Percentiles rank a stretch among this genome's conserved stretches.
Conservation (phyloP, 2,329 filamentous ascomycete genomes). For the Leptographium radiaticola region DNA sequence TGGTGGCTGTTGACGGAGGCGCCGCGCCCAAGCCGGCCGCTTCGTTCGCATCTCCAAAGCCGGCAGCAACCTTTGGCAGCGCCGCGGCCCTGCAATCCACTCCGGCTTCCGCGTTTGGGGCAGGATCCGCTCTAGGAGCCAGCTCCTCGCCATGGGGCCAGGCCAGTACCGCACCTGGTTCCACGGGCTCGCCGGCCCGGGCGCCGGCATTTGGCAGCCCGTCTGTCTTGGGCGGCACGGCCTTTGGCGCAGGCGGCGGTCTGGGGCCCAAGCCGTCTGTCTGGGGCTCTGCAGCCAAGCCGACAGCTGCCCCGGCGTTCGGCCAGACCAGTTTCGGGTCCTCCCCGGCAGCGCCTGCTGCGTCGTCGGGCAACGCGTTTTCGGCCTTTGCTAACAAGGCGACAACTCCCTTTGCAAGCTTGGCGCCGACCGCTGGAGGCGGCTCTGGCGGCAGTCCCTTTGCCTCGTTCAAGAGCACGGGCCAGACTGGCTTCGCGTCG, state of each 20-base stretch:
- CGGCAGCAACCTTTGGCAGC: conserved; percentile 18
- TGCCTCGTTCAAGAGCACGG: conserved; percentile 10
- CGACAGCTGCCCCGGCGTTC: conserved; percentile 31
- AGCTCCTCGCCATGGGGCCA: conserved; percentile 36
- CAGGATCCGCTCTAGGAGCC: conserved; percentile 33
- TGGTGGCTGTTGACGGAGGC: conserved; percentile 35
- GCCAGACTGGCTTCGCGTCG: conserved; percentile 36
- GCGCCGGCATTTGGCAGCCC: conserved; percentile 36
- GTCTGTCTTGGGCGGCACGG: conserved; percentile 7
- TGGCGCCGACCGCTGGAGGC: conserved; percentile 15
- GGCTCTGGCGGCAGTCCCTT: conserved; percentile 8
- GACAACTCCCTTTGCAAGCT: conserved; percentile 11
- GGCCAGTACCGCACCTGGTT: conserved; percentile 11
- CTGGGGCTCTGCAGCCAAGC: conserved; percentile 16
- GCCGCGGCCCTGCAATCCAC: conserved; percentile 4
- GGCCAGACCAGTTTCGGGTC: conserved; percentile 38
- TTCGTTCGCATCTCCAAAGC: conserved; percentile 16
- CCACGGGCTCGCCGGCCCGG: conserved; percentile 15
- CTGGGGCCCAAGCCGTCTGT: conserved; percentile 18
- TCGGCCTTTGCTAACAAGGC: conserved; percentile 12
- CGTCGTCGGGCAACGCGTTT: conserved; percentile 13
- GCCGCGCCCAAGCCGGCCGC: conserved; percentile 14
- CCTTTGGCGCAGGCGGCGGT: conserved; percentile 24
- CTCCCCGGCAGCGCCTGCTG: conserved; percentile 18
- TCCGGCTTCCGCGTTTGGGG: conserved; percentile 31